Conservation (phyloP, 371 early-diverging fungal genomes). For the Mucor saturninus region DNA sequence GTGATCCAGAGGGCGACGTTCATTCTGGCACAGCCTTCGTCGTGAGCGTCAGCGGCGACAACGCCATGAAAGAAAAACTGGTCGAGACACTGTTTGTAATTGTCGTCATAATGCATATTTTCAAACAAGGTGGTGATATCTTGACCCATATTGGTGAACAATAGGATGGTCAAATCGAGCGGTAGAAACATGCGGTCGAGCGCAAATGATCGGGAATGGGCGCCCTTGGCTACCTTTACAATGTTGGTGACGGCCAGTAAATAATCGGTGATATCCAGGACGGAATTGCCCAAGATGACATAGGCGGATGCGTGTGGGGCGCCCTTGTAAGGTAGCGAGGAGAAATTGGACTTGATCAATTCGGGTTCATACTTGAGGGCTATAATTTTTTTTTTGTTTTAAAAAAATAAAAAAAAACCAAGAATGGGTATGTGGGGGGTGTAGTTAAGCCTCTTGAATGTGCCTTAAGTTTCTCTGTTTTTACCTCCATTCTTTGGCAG, state of each 20-base stretch:
- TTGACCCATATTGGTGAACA: constrained; percentile 37
- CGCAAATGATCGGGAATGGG: constrained; percentile 45
- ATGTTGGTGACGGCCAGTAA: constrained; percentile 43
- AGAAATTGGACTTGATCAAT: constrained; percentile 13
- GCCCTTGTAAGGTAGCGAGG: constrained; percentile 12
- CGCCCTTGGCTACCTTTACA: constrained; percentile 32
- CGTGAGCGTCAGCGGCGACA: constrained; percentile 13
- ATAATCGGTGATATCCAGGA: constrained; percentile 51
- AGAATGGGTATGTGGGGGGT: too few species aligned
- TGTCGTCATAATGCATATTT: constrained; percentile 22
- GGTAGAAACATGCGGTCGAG: constrained; percentile 55
- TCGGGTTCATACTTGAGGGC: constrained; percentile 15
- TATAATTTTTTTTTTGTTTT: neutral
- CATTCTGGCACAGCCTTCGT: constrained; percentile 36
- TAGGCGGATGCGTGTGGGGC: constrained; percentile 26
- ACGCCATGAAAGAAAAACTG: constrained; percentile 46
- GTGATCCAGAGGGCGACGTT: constrained; percentile 55
- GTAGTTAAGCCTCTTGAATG: neutral
- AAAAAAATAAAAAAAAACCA: neutral
- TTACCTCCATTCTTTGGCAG: constrained; percentile 38
- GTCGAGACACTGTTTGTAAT: constrained; percentile 38
- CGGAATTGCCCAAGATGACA: constrained; percentile 42
- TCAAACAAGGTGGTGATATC: constrained; percentile 43
- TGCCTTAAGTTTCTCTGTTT: neutral
- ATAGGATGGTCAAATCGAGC: constrained; percentile 41